Evolutionary conservation across 495 filamentous ascomycete species (phyloP).

Genomic region (Mytilinidion resinicola): DNA sequence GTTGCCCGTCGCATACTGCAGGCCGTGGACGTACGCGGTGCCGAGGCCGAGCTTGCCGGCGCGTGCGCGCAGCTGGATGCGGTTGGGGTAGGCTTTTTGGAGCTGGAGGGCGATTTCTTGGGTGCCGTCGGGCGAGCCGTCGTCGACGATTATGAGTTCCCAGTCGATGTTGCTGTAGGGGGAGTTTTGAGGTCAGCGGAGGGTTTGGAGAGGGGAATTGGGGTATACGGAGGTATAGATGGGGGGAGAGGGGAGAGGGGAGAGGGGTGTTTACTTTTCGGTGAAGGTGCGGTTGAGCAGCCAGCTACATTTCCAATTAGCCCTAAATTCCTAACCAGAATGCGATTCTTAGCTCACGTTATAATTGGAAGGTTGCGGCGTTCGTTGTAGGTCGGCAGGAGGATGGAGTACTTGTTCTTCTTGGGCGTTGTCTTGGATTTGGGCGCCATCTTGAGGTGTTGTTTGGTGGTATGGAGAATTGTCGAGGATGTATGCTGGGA

Average conservation of each 20-base stretch:
- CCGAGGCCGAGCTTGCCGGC: constrained; percentile 92
- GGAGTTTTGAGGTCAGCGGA: constrained; percentile 2
- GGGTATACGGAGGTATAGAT: background rate
- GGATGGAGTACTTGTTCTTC: constrained; percentile 85
- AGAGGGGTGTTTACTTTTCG: constrained; percentile 53
- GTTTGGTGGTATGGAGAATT: too few relatives aligned
- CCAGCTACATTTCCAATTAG: too few relatives aligned
- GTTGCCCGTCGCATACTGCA: constrained; percentile 80
- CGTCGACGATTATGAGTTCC: constrained; percentile 96
- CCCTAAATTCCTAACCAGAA: too few relatives aligned
- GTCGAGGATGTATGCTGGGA: too few relatives aligned
- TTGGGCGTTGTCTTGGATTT: constrained; percentile 38
- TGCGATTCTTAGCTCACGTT: too few relatives aligned
- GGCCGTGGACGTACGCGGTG: constrained; percentile 92
- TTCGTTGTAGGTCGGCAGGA: constrained; percentile 98
- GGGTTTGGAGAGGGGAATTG: background rate
- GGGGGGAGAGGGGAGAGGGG: constrained; percentile 27
- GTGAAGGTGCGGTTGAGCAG: constrained; percentile 85
- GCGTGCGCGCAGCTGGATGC: constrained; percentile 77
- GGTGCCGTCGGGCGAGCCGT: constrained; percentile 93
- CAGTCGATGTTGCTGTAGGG: constrained; percentile 76
- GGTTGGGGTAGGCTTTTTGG: constrained; percentile 69
- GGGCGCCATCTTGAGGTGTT: background rate
- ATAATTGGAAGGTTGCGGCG: constrained; percentile 94
- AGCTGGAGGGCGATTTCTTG: constrained; percentile 85